These are phyloP conservation scores for Pyrenochaeta sp. DNA, from an alignment of 2,329 filamentous ascomycete genomes.

Conservation along the genomic window DNA sequence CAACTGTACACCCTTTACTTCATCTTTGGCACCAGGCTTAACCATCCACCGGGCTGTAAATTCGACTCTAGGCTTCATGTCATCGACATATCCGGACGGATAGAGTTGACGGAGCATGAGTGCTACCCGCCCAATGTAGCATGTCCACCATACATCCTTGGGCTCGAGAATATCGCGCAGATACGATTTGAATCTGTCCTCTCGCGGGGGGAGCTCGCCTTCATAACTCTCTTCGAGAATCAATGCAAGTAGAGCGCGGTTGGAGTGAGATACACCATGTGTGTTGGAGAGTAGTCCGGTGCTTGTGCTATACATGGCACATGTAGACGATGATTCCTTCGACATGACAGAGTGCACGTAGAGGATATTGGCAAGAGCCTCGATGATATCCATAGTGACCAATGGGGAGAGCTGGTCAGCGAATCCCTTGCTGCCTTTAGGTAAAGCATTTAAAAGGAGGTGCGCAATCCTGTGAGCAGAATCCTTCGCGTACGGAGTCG, in stretches of 20 bases:
- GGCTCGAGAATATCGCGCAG: not conserved
- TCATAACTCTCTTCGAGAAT: not conserved
- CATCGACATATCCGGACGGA: not conserved
- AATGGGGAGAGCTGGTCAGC: not conserved
- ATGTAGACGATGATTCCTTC: not conserved
- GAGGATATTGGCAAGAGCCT: not conserved
- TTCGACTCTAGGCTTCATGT: not conserved
- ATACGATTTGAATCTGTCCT: not conserved
- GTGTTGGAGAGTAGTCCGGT: not conserved
- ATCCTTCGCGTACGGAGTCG: not conserved
- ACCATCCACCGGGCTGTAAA: not conserved
- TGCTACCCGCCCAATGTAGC: not conserved
- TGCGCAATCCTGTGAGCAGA: not conserved
- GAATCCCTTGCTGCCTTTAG: not conserved
- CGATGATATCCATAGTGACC: not conserved
- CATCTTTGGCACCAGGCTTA: not conserved
- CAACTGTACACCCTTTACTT: not conserved
- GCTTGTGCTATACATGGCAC: not conserved
- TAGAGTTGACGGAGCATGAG: not conserved
- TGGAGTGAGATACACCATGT: not conserved
- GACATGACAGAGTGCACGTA: not conserved
- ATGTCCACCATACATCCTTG: not conserved
- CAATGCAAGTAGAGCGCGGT: not conserved
- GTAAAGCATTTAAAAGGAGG: not conserved
- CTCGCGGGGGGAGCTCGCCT: not conserved